These are phyloP conservation scores for Camelina laxa DNA, from an alignment of 345 rosid genomes.

Conservation along the genomic window DNA sequence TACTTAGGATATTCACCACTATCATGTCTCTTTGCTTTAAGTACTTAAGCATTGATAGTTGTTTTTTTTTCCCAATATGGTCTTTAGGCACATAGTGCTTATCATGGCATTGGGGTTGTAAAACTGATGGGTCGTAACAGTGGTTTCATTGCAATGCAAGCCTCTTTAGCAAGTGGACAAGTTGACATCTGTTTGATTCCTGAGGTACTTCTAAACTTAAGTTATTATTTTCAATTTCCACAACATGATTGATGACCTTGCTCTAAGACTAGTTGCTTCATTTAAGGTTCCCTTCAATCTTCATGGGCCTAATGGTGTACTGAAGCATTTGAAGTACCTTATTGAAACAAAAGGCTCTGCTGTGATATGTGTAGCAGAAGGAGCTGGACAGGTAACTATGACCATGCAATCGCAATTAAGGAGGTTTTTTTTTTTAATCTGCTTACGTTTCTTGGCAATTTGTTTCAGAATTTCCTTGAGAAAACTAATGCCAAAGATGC, in stretches of 20 bases:
- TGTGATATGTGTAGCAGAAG: slow-evolving; percentile 97
- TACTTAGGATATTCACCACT: neutral
- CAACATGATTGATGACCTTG: slow-evolving; percentile 11
- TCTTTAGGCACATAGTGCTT: slow-evolving; percentile 92
- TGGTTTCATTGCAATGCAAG: slow-evolving; percentile 98
- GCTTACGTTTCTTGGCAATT: neutral
- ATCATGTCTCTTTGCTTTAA: slow-evolving; percentile 20
- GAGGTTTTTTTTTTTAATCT: no score
- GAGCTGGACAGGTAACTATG: slow-evolving; percentile 89
- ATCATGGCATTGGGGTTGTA: slow-evolving; percentile 92
- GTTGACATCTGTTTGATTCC: slow-evolving; percentile 97
- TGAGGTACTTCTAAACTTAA: slow-evolving; percentile 59
- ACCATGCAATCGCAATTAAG: neutral
- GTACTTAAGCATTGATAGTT: neutral
- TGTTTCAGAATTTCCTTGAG: slow-evolving; percentile 71
- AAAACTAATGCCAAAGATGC: slow-evolving; percentile 95
- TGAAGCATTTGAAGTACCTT: slow-evolving; percentile 85
- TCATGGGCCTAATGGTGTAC: slow-evolving; percentile 89
- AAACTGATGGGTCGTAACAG: slow-evolving; percentile 99
- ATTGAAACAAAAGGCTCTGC: slow-evolving; percentile 97
- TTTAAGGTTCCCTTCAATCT: slow-evolving; percentile 80
- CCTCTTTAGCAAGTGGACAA: slow-evolving; percentile 96
- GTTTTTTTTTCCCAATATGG: neutral
- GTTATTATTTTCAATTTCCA: neutral
- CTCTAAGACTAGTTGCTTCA: slow-evolving; percentile 21